phyloP scores from a whole-genome alignment of 208 protist species.

The Leishmania major region DNA sequence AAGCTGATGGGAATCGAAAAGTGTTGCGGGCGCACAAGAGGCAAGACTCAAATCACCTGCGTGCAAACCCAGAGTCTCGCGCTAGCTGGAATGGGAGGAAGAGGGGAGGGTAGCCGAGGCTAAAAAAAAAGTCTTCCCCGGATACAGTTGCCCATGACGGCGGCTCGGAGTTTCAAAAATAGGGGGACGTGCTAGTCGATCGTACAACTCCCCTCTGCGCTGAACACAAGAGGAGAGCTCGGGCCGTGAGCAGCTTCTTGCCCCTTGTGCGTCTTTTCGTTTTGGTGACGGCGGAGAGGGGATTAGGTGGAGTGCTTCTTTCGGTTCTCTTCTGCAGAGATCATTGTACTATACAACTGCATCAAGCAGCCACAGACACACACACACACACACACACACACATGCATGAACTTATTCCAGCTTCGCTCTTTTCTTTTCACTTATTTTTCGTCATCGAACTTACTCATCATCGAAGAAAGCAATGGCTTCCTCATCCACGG shows the following conservation, averaged over 20 bases:
- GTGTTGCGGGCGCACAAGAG: neutral
- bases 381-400: neutral
- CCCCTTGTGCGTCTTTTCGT: neutral
- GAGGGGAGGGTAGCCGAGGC: neutral
- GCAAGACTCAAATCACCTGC: neutral
- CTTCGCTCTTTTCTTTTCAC: neutral
- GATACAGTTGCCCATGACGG: neutral
- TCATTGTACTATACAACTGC: neutral
- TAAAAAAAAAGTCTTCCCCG: neutral
- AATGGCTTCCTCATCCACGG: constrained; percentile 50
- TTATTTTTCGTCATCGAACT: no score
- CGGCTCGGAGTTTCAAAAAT: neutral
- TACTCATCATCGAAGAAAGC: constrained; percentile 49
- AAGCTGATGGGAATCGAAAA: neutral
- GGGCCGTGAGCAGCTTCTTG: neutral
- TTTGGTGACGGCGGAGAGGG: neutral
- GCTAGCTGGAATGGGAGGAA: neutral
- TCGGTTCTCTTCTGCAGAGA: neutral
- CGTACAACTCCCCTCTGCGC: neutral
- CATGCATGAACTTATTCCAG: neutral
- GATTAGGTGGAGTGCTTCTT: neutral
- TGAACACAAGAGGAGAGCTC: neutral
- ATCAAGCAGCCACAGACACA: neutral
- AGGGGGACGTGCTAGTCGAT: neutral
- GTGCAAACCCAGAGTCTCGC: neutral